phyloP scores from a whole-genome alignment of 2,329 filamentous ascomycete species.

The Paecilomyces sp. region DNA sequence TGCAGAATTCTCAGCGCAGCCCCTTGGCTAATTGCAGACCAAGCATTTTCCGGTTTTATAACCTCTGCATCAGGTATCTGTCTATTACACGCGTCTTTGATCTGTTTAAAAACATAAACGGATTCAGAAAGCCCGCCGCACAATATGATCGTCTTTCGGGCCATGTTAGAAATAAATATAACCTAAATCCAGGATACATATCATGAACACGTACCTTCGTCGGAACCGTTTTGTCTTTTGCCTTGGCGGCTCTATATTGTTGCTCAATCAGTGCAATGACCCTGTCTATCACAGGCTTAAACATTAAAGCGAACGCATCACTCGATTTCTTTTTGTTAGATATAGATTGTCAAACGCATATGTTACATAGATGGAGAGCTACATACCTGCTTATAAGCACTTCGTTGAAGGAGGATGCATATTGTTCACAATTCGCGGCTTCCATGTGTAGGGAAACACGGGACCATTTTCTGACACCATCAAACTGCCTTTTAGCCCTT shows the following conservation, averaged over 20 bases:
- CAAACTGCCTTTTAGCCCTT: not conserved
- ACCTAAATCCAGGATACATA: not conserved
- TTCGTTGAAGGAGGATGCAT: not conserved
- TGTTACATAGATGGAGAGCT: too few species aligned
- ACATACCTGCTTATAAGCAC: not conserved
- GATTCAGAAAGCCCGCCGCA: slow-evolving; percentile 5
- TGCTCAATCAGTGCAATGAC: not conserved
- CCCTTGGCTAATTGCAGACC: slow-evolving; percentile 3
- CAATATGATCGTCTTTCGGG: not conserved
- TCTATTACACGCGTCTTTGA: not conserved
- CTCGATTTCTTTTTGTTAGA: not conserved
- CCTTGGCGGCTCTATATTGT: not conserved
- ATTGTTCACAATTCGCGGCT: not conserved
- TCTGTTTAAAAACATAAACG: not conserved
- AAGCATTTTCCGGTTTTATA: slow-evolving; percentile 1
- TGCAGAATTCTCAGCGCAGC: not conserved
- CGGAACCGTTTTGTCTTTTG: not conserved
- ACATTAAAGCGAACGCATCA: not conserved
- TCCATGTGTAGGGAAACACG: not conserved
- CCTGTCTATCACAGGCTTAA: not conserved
- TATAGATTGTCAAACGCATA: not conserved
- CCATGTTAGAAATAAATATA: not conserved
- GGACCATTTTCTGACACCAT: not conserved
- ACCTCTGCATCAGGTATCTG: not conserved
- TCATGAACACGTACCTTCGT: not conserved